Evolutionary conservation across 1,139 yeast genomes (phyloP).

Genomic region (Eremothecium coryli): DNA sequence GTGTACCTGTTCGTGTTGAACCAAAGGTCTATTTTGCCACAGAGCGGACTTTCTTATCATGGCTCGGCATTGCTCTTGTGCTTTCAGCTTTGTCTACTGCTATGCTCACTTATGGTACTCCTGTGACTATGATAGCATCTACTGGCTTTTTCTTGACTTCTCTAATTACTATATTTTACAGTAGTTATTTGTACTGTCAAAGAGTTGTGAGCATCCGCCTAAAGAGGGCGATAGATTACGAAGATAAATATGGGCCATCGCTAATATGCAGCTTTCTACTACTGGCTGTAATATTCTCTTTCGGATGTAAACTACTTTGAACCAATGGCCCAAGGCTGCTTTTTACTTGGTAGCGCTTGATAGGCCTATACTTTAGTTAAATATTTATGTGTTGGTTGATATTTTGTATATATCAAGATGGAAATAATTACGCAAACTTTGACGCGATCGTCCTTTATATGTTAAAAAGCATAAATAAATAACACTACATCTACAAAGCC

Average conservation of each 20-base stretch:
- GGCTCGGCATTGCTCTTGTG: conserved; percentile 68
- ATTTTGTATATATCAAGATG: no score
- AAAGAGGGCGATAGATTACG: conserved; percentile 75
- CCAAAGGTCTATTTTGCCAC: conserved; percentile 82
- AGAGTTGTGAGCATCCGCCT: conserved; percentile 76
- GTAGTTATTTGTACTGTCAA: conserved; percentile 70
- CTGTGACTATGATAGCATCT: conserved; percentile 66
- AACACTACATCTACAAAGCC: no score
- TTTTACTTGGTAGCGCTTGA: no score
- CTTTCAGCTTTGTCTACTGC: conserved; percentile 68
- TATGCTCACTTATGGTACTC: conserved; percentile 59
- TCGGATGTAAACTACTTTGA: conserved; percentile 34
- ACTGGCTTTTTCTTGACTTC: conserved; percentile 85
- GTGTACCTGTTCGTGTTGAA: conserved; percentile 73
- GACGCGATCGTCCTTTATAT: no score
- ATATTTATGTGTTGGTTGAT: no score
- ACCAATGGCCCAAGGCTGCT: no score
- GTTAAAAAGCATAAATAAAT: no score
- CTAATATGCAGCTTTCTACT: conserved; percentile 68
- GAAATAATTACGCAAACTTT: no score
- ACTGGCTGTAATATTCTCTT: conserved; percentile 63
- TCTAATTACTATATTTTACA: conserved; percentile 58
- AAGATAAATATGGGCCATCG: conserved; percentile 82
- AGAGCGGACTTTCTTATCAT: conserved; percentile 68
- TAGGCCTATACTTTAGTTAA: no score